These are phyloP conservation scores for Styphnolobium japonicum DNA, from an alignment of 306 rosid genomes.

Conservation along the genomic window DNA sequence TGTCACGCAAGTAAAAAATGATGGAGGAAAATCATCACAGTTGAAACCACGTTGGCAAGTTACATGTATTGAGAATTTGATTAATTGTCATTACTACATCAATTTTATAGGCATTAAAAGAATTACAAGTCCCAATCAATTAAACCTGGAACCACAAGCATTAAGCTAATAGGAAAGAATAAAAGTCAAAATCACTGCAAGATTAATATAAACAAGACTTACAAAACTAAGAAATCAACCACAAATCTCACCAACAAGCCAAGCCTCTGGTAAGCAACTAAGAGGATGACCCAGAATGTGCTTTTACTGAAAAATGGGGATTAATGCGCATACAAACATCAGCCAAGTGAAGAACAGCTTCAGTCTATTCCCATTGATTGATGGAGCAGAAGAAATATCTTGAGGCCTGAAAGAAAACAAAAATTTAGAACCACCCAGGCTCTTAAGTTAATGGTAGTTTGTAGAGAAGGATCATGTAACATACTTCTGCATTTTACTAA, in stretches of 20 bases:
- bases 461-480: conserved; percentile 9
- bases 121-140: conserved; percentile 55
- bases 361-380: conserved; percentile 32
- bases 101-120: conserved; percentile 53
- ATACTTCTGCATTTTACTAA: conserved; percentile 71
- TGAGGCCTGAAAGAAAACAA: conserved; percentile 63
- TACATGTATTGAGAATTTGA: conserved; percentile 40
- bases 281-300: background rate
- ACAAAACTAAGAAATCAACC: conserved; percentile 51
- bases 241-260: conserved; percentile 48
- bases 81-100: conserved; percentile 44
- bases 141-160: conserved; percentile 36
- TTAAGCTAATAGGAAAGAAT: conserved; percentile 33
- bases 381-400: conserved; percentile 40
- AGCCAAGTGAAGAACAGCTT: conserved; percentile 46
- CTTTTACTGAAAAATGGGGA: conserved; percentile 40
- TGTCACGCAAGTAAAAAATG: background rate
- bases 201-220: conserved; percentile 58
- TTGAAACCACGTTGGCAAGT: conserved; percentile 20
- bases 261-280: conserved; percentile 26
- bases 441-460: background rate
- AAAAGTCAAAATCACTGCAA: conserved; percentile 52
- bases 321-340: conserved; percentile 32
- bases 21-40: conserved; percentile 2
- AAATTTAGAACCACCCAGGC: background rate